Evolutionary conservation across 2,329 filamentous ascomycete genomes (phyloP), one percentile per base, ranked within the genome.

Genomic region (Alternaria rosae): DNA sequence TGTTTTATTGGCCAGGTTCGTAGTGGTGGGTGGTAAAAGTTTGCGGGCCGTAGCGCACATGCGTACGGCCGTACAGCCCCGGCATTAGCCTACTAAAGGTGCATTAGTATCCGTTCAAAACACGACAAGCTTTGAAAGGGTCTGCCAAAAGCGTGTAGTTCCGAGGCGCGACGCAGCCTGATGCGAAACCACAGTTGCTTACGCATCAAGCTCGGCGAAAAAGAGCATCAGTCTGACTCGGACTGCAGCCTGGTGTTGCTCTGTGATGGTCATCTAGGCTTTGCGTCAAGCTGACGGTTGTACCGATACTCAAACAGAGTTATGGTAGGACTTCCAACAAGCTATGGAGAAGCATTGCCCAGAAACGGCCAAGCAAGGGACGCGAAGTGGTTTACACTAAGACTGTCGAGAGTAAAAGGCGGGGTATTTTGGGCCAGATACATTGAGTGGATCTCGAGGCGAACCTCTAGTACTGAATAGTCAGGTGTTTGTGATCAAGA

Each of bases 231-330:
- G 35, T 3, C n/a, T 2, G n/a, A 38, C n/a, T 17, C n/a, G 6
- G 15, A 38, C 15, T 6, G 9, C 9, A n/a, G 6, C 2, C n/a
- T 3, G 0, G n/a, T 17, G 1, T 3, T 6, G 4, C 2, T 38
- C 9, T 17, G 6, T 11, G 35, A 8, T 38, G n/a, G 0, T 0
- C 35, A 38, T 3, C 2, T 15, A 38, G 17, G 9, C 35, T 38
- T 38, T 38, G 9, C 9, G 35, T 38, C 32, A 17, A 5, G 6
- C 1, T 38, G 0, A 6, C 1, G 15, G 8, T 38, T 2, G 32
- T 38, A 38, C 4, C 4, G 8, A 6, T 17, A 38, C 17, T 5
- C 32, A 10, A 10, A 0, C 1, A 38, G 32, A 38, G 32, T 4
- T 6, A 38, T 38, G 15, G 10, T 38, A 38, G 17, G 35, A 15